These are phyloP conservation scores for Coemansia sp. DNA, from an alignment of 192 early-diverging fungal species.

Conservation along the genomic window DNA sequence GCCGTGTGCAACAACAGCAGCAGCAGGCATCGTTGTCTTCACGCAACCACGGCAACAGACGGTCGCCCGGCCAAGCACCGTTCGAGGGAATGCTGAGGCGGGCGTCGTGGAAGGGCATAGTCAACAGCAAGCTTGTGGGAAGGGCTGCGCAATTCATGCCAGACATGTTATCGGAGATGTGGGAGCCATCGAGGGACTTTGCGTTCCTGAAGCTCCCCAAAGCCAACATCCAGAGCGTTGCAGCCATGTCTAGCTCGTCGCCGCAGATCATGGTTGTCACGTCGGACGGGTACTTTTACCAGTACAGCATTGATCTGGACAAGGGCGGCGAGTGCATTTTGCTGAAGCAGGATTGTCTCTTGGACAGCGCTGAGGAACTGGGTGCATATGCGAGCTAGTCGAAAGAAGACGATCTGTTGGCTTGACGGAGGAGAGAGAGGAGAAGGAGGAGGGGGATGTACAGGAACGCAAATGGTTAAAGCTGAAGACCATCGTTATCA, in stretches of 20 bases:
- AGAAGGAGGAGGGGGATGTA: background rate
- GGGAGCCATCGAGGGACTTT: constrained; percentile 95
- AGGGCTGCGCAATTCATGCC: constrained; percentile 88
- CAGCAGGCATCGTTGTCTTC: background rate
- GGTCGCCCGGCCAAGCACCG: constrained; percentile 47
- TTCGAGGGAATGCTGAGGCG: constrained; percentile 63
- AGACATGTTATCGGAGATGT: constrained; percentile 86
- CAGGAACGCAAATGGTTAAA: background rate
- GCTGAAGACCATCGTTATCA: no score
- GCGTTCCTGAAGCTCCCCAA: constrained; percentile 87
- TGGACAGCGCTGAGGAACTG: constrained; percentile 56
- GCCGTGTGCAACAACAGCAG: constrained; percentile 8
- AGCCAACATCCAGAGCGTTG: constrained; percentile 72
- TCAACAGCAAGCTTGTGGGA: constrained; percentile 68
- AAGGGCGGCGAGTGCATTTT: constrained; percentile 88
- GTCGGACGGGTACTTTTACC: constrained; percentile 88
- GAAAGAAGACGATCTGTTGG: no score
- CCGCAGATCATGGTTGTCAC: constrained; percentile 91
- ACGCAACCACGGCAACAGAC: constrained; percentile 8
- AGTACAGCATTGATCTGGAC: constrained; percentile 85
- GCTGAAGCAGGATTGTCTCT: constrained; percentile 73
- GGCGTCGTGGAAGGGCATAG: constrained; percentile 58
- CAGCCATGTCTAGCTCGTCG: constrained; percentile 72
- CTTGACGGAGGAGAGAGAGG: no score
- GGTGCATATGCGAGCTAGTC: constrained; percentile 49